Base-by-base conservation (phyloP, 768 basidiomycete genomes). In the Boletus huronensis region DNA sequence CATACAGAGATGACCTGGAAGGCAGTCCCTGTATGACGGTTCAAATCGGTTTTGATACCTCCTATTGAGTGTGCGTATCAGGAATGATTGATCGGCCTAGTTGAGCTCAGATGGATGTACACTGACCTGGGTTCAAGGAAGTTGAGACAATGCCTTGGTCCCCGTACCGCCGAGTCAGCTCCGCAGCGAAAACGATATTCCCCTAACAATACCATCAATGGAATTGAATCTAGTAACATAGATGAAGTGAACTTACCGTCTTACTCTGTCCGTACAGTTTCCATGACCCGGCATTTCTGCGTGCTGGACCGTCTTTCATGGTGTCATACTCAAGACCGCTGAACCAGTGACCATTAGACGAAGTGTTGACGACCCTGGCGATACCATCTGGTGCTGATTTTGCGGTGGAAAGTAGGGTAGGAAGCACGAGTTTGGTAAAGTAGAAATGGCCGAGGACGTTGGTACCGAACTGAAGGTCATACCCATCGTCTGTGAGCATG, bases 71-170 rank as follows among this genome's bases (percentile, higher is more conserved):
- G 32, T 3, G 14, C 17, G 32, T 1, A 13, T 51, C 32, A 51
- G 39, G 2, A 3, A 17, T 16, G 46, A 36, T 16, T 26, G 17
- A 6, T 17, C 17, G 7, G 19, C 4, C 11, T 3, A 25, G n/a
- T 16, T 9, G 10, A 34, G 43, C 29, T 29, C 10, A 7, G 13
- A 26, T 23, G 8, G 6, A 11, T 25, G 17, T 23, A 6, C 8
- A 45, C 65, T 34, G 48, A 59, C 78, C 78, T 8, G 78, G 79
- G 51, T 80, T 73, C 26, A 79, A 45, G 3, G 78, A 65, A 1
- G 68, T 69, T 1, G 79, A 78, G 2, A 79, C 60, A 39, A 81
- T 74, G 9, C 77, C 80, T 52, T 77, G 65, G 19, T 71, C 70
- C 2, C 65, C 73, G 60, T 79, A 80, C 48, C 77, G 64, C 32